Evolutionary conservation across 768 basidiomycete species (phyloP).

Genomic region (Trametes cinnabarina): DNA sequence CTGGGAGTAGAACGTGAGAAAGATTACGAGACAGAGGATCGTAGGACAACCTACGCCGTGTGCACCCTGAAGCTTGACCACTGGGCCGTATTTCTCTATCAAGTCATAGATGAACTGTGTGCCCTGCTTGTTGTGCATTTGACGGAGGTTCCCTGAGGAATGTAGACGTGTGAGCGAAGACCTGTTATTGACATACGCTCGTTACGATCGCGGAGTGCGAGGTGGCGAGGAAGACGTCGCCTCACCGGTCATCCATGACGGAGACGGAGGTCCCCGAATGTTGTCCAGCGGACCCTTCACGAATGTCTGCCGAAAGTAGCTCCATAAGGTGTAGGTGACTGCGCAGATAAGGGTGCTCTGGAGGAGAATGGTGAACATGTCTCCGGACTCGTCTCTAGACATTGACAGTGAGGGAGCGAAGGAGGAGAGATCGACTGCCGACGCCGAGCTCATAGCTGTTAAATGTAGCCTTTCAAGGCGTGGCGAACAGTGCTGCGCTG

Average conservation of each 20-base stretch:
- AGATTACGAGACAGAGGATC: no score
- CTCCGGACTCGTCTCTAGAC: slow-evolving; percentile 3
- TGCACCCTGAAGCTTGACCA: slow-evolving; percentile 13
- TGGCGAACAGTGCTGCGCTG: background rate
- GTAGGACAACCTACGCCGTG: slow-evolving; percentile 12
- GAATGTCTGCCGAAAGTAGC: slow-evolving; percentile 11
- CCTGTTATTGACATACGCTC: background rate
- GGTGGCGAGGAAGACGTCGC: background rate
- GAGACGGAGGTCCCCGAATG: slow-evolving; percentile 17
- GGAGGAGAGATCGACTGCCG: slow-evolving; percentile 3
- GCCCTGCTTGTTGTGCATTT: slow-evolving; percentile 16
- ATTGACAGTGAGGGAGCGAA: slow-evolving; percentile 4
- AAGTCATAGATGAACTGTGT: slow-evolving; percentile 12
- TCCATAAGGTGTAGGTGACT: slow-evolving; percentile 15
- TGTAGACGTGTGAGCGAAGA: background rate
- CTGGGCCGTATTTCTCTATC: slow-evolving; percentile 16
- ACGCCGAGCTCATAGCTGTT: background rate
- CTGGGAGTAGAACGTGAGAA: background rate
- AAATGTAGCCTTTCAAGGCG: slow-evolving; percentile 10
- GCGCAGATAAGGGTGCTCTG: slow-evolving; percentile 16
- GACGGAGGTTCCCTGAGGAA: slow-evolving; percentile 10
- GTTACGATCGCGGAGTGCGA: background rate
- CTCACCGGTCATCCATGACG: slow-evolving; percentile 20
- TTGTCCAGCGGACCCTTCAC: slow-evolving; percentile 16
- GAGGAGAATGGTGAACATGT: slow-evolving; percentile 10